phyloP scores from a whole-genome alignment of 768 basidiomycete genomes.

The Leccinum subgranulosum region DNA sequence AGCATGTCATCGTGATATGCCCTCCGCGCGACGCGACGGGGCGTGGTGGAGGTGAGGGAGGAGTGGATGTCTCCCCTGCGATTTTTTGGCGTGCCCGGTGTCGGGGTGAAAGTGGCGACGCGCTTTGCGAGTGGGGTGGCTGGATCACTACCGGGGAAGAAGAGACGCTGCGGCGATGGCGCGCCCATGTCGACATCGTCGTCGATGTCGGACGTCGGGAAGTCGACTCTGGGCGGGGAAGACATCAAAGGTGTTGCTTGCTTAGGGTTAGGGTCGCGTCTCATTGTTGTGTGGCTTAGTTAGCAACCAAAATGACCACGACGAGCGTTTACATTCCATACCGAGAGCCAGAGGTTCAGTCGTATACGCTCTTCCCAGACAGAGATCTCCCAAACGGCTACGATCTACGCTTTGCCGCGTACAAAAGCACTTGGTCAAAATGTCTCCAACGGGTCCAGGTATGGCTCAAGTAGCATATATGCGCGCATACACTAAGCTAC shows the following conservation, averaged over 20 bases:
- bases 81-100: conserved; percentile 44
- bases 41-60: conserved; percentile 33
- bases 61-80: conserved; percentile 28
- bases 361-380: conserved; percentile 28
- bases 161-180: conserved; percentile 22
- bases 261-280: background rate
- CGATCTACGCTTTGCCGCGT: conserved; percentile 47
- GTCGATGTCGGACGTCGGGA: conserved; percentile 57
- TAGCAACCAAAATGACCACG: conserved; percentile 20
- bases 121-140: conserved; percentile 46
- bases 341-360: conserved; percentile 15
- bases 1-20: conserved; percentile 21
- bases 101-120: conserved; percentile 22
- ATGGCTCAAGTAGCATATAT: conserved; percentile 11
- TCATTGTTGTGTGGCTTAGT: background rate
- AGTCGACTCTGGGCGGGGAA: conserved; percentile 61
- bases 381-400: conserved; percentile 32
- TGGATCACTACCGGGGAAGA: conserved; percentile 34
- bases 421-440: conserved; percentile 55
- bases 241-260: conserved; percentile 43
- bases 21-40: conserved; percentile 18
- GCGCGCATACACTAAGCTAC: background rate
- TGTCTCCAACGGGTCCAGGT: conserved; percentile 60
- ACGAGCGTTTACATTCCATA: conserved; percentile 31
- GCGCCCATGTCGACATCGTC: conserved; percentile 56